phyloP scores from a whole-genome alignment of 1,139 yeast genomes.

The Pichia terricola region DNA sequence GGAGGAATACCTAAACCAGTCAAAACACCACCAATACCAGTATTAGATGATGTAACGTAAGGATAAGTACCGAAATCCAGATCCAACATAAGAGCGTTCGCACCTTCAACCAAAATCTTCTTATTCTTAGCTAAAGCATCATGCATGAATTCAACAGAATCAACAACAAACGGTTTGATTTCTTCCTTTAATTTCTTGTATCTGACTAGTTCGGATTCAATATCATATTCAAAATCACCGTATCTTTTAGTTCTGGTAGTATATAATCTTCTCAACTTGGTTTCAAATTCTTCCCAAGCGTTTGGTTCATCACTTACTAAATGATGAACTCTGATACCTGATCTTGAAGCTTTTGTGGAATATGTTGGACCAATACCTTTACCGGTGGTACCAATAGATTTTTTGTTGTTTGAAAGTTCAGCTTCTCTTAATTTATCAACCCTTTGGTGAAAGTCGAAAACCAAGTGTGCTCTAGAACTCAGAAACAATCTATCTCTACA shows the following conservation, averaged over 20 bases:
- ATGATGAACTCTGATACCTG: constrained; percentile 96
- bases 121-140: constrained; percentile 67
- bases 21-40: constrained; percentile 96
- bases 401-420: constrained; percentile 75
- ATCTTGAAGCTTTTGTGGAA: constrained; percentile 92
- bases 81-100: constrained; percentile 96
- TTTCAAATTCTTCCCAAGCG: constrained; percentile 88
- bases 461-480: constrained; percentile 91
- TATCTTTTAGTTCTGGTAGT: constrained; percentile 80
- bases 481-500: constrained; percentile 77
- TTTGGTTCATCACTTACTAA: constrained; percentile 81
- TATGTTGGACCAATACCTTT: constrained; percentile 99
- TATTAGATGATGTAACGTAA: constrained; percentile 88
- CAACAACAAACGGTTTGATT: constrained; percentile 86
- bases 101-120: constrained; percentile 92
- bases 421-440: constrained; percentile 93
- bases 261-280: constrained; percentile 66
- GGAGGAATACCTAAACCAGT: constrained; percentile 98
- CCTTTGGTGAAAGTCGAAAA: constrained; percentile 95
- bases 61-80: constrained; percentile 98
- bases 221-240: constrained; percentile 85
- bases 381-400: constrained; percentile 96
- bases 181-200: constrained; percentile 67
- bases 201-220: constrained; percentile 66
- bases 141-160: constrained; percentile 85